Evolutionary conservation across 768 basidiomycete genomes (phyloP).

Genomic region (Leccinum uliginosum): DNA sequence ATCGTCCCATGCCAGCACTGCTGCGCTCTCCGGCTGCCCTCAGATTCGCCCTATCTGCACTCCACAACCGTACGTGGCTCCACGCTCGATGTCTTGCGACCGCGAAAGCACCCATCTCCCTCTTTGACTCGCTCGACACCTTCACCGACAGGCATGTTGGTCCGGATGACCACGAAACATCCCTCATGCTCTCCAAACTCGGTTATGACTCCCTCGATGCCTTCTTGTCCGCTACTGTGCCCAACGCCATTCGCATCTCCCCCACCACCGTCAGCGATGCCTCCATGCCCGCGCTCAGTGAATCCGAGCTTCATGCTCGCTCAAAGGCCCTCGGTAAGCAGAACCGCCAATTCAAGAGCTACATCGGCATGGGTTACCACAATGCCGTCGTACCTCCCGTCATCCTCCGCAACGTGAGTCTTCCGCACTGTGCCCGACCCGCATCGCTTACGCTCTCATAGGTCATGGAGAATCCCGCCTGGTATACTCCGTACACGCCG

Average conservation of each 20-base stretch:
- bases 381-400: conserved; percentile 94
- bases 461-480: conserved; percentile 93
- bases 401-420: conserved; percentile 80
- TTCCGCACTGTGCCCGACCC: background rate
- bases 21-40: conserved; percentile 26
- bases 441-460: conserved; percentile 25
- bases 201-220: conserved; percentile 87
- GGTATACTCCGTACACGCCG: conserved; percentile 97
- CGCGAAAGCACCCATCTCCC: conserved; percentile 51
- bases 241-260: conserved; percentile 71
- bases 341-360: conserved; percentile 85
- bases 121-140: conserved; percentile 85
- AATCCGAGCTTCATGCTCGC: conserved; percentile 73
- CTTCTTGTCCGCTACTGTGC: conserved; percentile 82
- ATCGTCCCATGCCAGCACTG: conserved; percentile 27
- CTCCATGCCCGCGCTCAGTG: conserved; percentile 74
- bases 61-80: conserved; percentile 18
- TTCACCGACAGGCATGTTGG: conserved; percentile 92
- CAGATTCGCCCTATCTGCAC: conserved; percentile 15
- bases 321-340: conserved; percentile 72
- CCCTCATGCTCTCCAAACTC: conserved; percentile 75
- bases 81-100: conserved; percentile 50
- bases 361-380: conserved; percentile 98
- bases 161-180: conserved; percentile 77
- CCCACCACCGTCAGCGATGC: conserved; percentile 55